These are phyloP conservation scores for Sporothrix curviconia DNA, from an alignment of 2,329 filamentous ascomycete genomes.

Conservation along the genomic window DNA sequence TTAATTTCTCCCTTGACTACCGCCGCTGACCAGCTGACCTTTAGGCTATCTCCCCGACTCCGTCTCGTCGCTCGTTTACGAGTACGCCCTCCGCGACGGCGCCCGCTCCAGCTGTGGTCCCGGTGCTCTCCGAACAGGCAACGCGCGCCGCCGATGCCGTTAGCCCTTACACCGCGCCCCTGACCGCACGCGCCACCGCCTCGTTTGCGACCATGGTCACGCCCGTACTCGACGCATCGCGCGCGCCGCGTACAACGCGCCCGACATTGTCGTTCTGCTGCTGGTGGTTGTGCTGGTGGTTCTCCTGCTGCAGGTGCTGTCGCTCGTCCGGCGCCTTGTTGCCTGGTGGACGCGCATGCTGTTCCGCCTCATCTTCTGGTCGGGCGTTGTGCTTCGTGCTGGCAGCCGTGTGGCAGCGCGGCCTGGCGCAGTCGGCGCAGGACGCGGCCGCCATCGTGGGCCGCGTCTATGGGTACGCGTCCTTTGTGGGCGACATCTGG, in stretches of 20 bases:
- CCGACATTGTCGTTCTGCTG: constrained; percentile 38
- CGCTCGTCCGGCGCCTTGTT: constrained; percentile 64
- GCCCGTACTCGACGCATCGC: constrained; percentile 35
- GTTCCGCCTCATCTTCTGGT: constrained; percentile 59
- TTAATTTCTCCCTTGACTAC: neutral
- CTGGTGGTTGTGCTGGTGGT: constrained; percentile 50
- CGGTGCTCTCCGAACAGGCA: constrained; percentile 29
- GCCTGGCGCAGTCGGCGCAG: constrained; percentile 55
- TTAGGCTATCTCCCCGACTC: constrained; percentile 30
- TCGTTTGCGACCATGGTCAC: constrained; percentile 35
- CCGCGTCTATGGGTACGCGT: constrained; percentile 40
- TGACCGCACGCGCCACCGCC: constrained; percentile 18
- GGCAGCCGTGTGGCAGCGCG: constrained; percentile 57
- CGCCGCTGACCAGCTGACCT: neutral
- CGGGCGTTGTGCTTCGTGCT: constrained; percentile 46
- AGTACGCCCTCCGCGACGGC: constrained; percentile 41
- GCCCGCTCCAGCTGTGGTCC: constrained; percentile 39
- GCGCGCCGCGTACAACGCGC: constrained; percentile 32
- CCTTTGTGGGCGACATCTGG: constrained; percentile 49
- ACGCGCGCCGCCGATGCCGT: constrained; percentile 27
- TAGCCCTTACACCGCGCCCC: constrained; percentile 37
- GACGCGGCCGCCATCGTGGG: constrained; percentile 45
- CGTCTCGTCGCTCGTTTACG: constrained; percentile 42
- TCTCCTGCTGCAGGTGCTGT: constrained; percentile 57
- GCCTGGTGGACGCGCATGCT: constrained; percentile 70